Evolutionary conservation across 1,284 basidiomycete species (phyloP), one percentile per base, ranked within the genome.

Genomic region (Ceratobasidium sp.): DNA sequence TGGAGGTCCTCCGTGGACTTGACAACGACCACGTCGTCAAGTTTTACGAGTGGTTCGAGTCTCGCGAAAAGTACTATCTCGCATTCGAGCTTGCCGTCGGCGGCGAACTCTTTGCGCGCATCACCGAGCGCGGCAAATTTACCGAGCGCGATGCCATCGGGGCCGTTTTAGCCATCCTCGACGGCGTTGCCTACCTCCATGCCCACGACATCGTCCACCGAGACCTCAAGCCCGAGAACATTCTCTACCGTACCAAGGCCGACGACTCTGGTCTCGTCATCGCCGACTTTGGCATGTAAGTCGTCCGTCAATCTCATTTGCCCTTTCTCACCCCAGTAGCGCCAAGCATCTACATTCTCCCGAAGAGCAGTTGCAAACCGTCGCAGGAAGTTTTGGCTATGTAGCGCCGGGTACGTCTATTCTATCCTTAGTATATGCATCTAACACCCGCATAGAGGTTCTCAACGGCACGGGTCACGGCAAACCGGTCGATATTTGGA

Each of bases 211-310:
- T 98, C 79, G 96, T 98, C 7, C 96, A 98, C 82, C 90, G 96
- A 4, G 96, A 97, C 83, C 88, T 96, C 79, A 96, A 96, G 91
- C 95, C 97, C 0, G 97, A 99, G 84, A 98, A 99, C 82, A 97
- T 98, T 77, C 87, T 98, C 8, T 98, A 95, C 83, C 91, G 94
- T 71, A 93, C 93, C 10, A 89, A 86, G 77, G 91, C 89, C 2
- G 82, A 88, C 13, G 87, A 92, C 31, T 94, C 92, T 26, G 92
- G 92, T 78, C 88, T 98, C 69, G 95, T 98, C 71, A 95, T 98
- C 73, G 96, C 92, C 26, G 98, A 99, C 84, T 99, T 99, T 83
- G 98, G 98, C 79, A 98, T 99, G 93, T 94, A 80, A 60, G 90
- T 84, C 47, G 7, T 51, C 8, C 20, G 35, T 66, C 37, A 33